Base-by-base conservation (phyloP, 2,329 filamentous ascomycete genomes). In the Calonectria montana region DNA sequence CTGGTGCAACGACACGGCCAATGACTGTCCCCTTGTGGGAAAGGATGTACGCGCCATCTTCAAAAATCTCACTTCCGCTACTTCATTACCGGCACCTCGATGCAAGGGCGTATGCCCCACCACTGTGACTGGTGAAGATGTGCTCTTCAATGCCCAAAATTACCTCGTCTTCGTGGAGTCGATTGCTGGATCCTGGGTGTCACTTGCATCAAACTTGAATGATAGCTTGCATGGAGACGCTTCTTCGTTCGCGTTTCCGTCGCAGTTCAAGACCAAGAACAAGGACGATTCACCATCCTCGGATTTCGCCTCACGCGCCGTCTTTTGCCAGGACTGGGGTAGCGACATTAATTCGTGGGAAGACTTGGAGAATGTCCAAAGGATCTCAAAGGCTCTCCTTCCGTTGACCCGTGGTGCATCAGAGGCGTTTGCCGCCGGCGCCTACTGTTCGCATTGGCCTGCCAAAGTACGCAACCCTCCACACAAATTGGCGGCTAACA, bases 281-380 rank as follows among this genome's bases (percentile, higher is more conserved):
- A n/a, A 64, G 29, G 15, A 47, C 3, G n/a, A 21, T 21, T 21
- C 21, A 18, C 31, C 53, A 3, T 5, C 35, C 5, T 59, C 53
- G 13, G 35, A 59, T 16, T 79, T 74, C 4, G 62, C 63, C 9
- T 73, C 74, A 8, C 69, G 78, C 15, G 77, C 77, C 2, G 69
- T 77, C 4, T 75, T 77, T 12, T 79, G 77, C 45, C 75, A 76
- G 45, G 77, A 79, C 13, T 79, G 75, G 72, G 55, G 66, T 15
- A 78, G 76, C 45, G 57, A 41, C 13, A 63, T 76, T 5, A 31
- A 50, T 4, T 75, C 64, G 9, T 67, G 61, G 1, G 41, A 55
- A 3, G 75, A 79, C 18, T 25, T 79, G 1, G 61, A 67, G 2
- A 71, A 72, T 13, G 74, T 74, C 35, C 65, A 76, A 13, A 39